phyloP scores from a whole-genome alignment of 73 alveolate genomes.

The Paramecium primaurelia region DNA sequence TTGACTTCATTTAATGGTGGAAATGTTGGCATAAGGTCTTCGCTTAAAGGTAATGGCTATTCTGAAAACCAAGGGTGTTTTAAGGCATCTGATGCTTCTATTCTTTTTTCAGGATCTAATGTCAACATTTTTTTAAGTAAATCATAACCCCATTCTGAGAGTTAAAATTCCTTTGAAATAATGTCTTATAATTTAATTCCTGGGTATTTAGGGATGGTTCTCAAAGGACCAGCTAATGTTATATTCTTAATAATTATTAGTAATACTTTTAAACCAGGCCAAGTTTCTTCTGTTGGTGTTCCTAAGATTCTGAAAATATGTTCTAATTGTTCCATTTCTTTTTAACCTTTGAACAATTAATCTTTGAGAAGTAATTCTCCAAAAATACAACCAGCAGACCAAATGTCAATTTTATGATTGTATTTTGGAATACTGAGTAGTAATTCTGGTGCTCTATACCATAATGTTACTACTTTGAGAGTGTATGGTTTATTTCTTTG shows the following conservation, averaged over 20 bases:
- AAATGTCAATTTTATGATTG: constrained; percentile 69
- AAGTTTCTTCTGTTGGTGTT: constrained; percentile 93
- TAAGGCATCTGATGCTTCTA: constrained; percentile 57
- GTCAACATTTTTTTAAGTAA: constrained; percentile 22
- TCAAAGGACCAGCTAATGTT: neutral
- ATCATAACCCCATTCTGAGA: neutral
- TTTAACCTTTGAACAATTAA: constrained; percentile 55
- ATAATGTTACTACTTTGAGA: constrained; percentile 88
- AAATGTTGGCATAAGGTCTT: constrained; percentile 51
- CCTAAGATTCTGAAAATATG: constrained; percentile 82
- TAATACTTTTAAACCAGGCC: constrained; percentile 76
- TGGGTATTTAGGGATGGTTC: constrained; percentile 7
- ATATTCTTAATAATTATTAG: neutral
- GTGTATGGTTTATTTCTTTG: constrained; percentile 70
- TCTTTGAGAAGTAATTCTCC: constrained; percentile 63
- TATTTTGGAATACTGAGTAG: constrained; percentile 84
- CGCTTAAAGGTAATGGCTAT: constrained; percentile 44
- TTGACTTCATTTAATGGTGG: constrained; percentile 56
- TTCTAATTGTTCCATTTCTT: constrained; percentile 43
- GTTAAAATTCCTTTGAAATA: neutral
- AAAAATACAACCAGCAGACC: constrained; percentile 74
- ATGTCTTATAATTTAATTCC: neutral
- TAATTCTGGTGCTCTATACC: constrained; percentile 99
- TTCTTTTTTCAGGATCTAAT: constrained; percentile 65
- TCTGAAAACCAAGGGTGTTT: constrained; percentile 71